Conservation (phyloP, 2,329 filamentous ascomycete genomes). For the Talaromyces sp. region DNA sequence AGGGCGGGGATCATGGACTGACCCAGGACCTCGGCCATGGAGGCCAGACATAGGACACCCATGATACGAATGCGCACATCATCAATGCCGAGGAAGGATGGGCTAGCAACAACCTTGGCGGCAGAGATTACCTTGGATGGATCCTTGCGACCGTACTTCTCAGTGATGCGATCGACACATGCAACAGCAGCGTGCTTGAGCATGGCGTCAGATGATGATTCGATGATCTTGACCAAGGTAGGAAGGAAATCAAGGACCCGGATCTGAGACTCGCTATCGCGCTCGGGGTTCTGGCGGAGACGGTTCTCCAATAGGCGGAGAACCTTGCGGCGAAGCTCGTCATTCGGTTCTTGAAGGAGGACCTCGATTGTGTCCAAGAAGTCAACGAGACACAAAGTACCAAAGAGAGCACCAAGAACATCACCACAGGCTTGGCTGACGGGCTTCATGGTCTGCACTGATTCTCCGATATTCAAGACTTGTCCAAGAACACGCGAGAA, state of each 20-base stretch:
- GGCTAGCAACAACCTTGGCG: constrained; percentile 74
- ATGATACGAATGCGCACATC: constrained; percentile 76
- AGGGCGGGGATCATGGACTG: constrained; percentile 84
- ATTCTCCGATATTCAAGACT: constrained; percentile 66
- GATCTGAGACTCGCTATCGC: constrained; percentile 67
- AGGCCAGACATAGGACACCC: constrained; percentile 86
- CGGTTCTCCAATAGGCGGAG: constrained; percentile 79
- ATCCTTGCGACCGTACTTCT: constrained; percentile 95
- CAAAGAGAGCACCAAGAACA: constrained; percentile 76
- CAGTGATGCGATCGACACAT: constrained; percentile 89
- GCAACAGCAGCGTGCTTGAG: constrained; percentile 84
- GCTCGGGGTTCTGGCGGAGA: constrained; percentile 71
- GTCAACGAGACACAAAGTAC: constrained; percentile 81
- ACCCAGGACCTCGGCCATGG: constrained; percentile 82
- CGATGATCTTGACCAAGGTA: constrained; percentile 74
- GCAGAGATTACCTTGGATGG: constrained; percentile 73
- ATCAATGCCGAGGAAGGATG: constrained; percentile 72
- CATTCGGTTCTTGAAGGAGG: constrained; percentile 74
- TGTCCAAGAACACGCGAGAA: constrained; percentile 71
- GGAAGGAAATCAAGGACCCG: constrained; percentile 78
- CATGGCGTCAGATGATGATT: constrained; percentile 69
- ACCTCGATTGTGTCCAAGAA: constrained; percentile 87
- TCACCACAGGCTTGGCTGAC: constrained; percentile 58
- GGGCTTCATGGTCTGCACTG: constrained; percentile 38
- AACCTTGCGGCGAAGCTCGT: constrained; percentile 76